Evolutionary conservation across 768 basidiomycete species (phyloP), one percentile per base, ranked within the genome.

Genomic region (Rhizopogon vulgaris): DNA sequence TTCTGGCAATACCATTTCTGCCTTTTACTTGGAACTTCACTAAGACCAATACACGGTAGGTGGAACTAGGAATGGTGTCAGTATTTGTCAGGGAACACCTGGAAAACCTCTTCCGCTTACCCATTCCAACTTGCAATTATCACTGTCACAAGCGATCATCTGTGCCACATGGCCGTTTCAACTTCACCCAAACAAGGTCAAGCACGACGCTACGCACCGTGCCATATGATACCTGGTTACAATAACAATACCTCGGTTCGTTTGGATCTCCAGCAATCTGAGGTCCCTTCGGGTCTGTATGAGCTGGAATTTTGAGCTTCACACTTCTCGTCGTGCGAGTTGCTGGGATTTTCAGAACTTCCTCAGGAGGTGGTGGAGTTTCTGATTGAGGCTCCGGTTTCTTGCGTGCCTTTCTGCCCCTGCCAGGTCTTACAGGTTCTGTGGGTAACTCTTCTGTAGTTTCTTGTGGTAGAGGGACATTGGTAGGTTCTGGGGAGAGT

Each of bases 61-160:
- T 91, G 89, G 66, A 88, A 91, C 88, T 91, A 53, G 28, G n/a
- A 42, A 32, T n/a, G 8, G 49, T 4, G 24, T 51, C 49, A 55
- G 46, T n/a, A 36, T 41, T 32, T 3, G 18, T n/a, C 8, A 32
- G 17, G 0, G 25, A 25, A 15, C 14, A 46, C 46, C 7, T 32
- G 28, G 12, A 28, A 28, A 1, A 5, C 5, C 12, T 12, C 10
- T 34, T 41, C 10, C 39, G 75, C 87, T 65, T 60, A 87, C 92
- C 92, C 92, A 95, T 83, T 93, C 89, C 37, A 74, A 72, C 56
- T 77, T 71, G 64, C 92, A 95, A 14, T 74, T 70, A 39, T 73
- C 69, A 56, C 79, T 78, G 63, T 95, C 92, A 61, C 92, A 95
- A 14, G 75, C 92, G 55, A 95, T 84, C 92, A 95, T 93, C 86